These are phyloP conservation scores for Earliella scabrosa DNA, from an alignment of 1,284 basidiomycete genomes.

Conservation along the genomic window DNA sequence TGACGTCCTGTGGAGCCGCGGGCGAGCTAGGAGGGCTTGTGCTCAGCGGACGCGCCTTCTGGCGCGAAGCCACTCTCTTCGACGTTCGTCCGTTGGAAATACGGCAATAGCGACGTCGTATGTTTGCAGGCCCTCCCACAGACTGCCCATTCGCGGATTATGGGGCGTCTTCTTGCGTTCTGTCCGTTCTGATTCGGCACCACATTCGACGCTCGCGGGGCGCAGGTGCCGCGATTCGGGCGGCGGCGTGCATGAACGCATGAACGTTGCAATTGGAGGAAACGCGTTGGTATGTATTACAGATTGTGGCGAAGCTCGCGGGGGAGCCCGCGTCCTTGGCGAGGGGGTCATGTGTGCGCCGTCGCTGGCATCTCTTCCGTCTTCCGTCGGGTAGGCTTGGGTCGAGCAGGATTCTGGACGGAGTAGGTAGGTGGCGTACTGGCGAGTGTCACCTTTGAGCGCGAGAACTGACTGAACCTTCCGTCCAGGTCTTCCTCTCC, in stretches of 20 bases:
- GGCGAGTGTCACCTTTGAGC: not conserved
- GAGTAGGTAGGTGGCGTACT: slow-evolving; percentile 12
- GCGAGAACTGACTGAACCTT: slow-evolving; percentile 5
- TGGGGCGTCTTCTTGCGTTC: not conserved
- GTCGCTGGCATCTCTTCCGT: slow-evolving; percentile 12
- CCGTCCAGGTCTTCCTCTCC: not conserved
- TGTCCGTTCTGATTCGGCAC: slow-evolving; percentile 16
- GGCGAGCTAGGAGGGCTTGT: not conserved
- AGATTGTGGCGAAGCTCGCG: slow-evolving; percentile 13
- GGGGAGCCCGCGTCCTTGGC: slow-evolving; percentile 12
- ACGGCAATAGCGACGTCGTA: no score
- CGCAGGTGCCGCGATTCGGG: not conserved
- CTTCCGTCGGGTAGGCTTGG: not conserved
- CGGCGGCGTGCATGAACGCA: not conserved
- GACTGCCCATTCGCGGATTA: slow-evolving; percentile 14
- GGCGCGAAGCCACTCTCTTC: not conserved
- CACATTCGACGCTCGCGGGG: slow-evolving; percentile 9
- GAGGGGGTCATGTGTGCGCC: slow-evolving; percentile 18
- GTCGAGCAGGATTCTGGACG: not conserved
- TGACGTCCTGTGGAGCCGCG: no score
- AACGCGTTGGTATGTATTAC: not conserved
- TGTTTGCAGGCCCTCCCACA: no score
- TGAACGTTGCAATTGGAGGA: not conserved
- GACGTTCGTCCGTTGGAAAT: not conserved
- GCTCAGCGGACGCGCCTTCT: no score